Base-by-base conservation (phyloP, 2,329 filamentous ascomycete genomes). In the Fusarium nurragi region DNA sequence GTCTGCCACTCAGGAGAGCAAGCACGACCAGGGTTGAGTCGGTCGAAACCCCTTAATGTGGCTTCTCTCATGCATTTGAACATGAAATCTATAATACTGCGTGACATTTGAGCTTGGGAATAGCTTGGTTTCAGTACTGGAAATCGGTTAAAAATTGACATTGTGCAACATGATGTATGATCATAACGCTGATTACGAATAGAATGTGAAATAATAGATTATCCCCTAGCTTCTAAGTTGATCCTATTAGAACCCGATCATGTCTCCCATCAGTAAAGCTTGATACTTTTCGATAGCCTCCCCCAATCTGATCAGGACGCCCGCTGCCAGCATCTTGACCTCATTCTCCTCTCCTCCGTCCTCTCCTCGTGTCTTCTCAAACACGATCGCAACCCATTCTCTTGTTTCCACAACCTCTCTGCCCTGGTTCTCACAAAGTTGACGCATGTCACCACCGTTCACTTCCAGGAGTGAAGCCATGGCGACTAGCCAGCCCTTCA, bases 231-330 rank as follows among this genome's bases (percentile, higher is more conserved):
- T 41, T 23, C 6, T 41, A 8, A 19, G 6, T 28, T 26, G 21
- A 11, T 18, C 23, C 48, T 46, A 72, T 38, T 54, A 55, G 26
- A 76, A 80, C 2, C 77, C 79, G 46, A 87, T 80, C 79, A 87
- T 76, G 61, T 92, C 86, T 2, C 93, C 93, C 80, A 95, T 86
- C 70, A 97, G 76, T 56, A 92, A 76, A 54, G 88, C 86, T 76
- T 94, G 90, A 73, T 93, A 93, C 77, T 88, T 90, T 73, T 96
- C 92, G 65, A 94, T 88, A 10, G 92, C 88, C 77, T 97, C 94
- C 43, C 89, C 86, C 67, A 93, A 82, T 73, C 90, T 90, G 30
- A 98, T 86, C 69, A 96, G 76, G 46, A 93, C 88, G 0, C 89
- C 91, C 0, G 92, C 92, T 6, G 91, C 90, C 71, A 95, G 73